Conservation (phyloP, 2,329 filamentous ascomycete species). For the Onygenales sp. region DNA sequence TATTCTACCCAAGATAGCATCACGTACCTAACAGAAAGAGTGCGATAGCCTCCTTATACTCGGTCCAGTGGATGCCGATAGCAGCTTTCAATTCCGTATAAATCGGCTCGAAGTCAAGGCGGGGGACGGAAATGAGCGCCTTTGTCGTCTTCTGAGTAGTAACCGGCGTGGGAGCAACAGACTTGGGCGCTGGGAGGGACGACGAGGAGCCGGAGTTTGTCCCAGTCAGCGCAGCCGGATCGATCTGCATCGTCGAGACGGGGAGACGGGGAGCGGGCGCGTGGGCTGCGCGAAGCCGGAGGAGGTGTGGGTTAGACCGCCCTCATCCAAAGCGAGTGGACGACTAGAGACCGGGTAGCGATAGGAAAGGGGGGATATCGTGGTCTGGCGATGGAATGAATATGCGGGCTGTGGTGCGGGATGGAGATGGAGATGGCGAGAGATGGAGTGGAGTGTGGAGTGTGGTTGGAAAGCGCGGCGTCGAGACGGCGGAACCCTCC, state of each 20-base stretch:
- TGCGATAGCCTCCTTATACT: constrained; percentile 50
- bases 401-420: background rate
- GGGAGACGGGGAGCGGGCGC: constrained; percentile 18
- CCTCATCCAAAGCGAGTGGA: constrained; percentile 25
- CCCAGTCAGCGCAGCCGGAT: constrained; percentile 35
- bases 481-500: background rate
- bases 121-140: constrained; percentile 44
- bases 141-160: constrained; percentile 40
- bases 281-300: constrained; percentile 30
- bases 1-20: no score
- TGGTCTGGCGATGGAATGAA: constrained; percentile 3
- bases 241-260: constrained; percentile 34
- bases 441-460: background rate
- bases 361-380: background rate
- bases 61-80: constrained; percentile 50
- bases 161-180: constrained; percentile 11
- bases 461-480: background rate
- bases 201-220: constrained; percentile 28
- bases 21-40: constrained; percentile 48
- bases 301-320: constrained; percentile 20
- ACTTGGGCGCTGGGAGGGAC: constrained; percentile 21
- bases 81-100: constrained; percentile 52
- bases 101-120: constrained; percentile 53
- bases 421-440: background rate
- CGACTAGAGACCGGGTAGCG: background rate